phyloP scores from a whole-genome alignment of 2,329 filamentous ascomycete genomes.

The Fusarium begoniae region DNA sequence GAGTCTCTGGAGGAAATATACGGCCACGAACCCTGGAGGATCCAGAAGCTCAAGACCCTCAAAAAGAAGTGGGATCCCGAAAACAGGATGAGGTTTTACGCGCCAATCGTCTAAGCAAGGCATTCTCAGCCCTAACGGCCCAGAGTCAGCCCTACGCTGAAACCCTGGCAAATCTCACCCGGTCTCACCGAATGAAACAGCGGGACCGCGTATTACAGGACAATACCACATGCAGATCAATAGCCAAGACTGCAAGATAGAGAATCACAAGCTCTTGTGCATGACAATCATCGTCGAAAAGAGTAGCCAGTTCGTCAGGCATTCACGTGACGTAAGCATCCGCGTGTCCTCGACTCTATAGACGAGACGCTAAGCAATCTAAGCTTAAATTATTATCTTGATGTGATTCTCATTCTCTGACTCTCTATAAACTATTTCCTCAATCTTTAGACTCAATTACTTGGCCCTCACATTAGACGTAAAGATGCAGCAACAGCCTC shows the following conservation, averaged over 20 bases:
- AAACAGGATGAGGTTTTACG: constrained; percentile 40
- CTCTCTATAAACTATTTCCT: not conserved
- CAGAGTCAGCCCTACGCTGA: constrained; percentile 1
- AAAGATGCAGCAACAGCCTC: constrained; percentile 1
- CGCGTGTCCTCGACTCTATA: not conserved
- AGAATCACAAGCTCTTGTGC: not conserved
- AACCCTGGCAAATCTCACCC: not conserved
- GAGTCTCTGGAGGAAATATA: constrained; percentile 20
- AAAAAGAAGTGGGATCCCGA: constrained; percentile 59
- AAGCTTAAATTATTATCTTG: constrained; percentile 14
- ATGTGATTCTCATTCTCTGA: not conserved
- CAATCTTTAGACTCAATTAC: not conserved
- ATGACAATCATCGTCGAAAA: not conserved
- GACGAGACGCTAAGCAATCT: not conserved
- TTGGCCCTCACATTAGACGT: accelerated
- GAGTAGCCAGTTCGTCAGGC: not conserved
- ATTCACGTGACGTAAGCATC: constrained; percentile 14
- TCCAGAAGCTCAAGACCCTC: constrained; percentile 53
- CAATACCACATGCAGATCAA: not conserved
- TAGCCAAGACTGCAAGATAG: not conserved
- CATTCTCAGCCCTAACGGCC: not conserved
- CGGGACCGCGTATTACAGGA: not conserved
- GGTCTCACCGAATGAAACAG: not conserved
- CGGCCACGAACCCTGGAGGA: constrained; percentile 46
- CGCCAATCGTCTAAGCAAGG: constrained; percentile 30